Evolutionary conservation across 2,329 filamentous ascomycete species (phyloP), one percentile per base, ranked within the genome.

Genomic region (Cercospora sojina): DNA sequence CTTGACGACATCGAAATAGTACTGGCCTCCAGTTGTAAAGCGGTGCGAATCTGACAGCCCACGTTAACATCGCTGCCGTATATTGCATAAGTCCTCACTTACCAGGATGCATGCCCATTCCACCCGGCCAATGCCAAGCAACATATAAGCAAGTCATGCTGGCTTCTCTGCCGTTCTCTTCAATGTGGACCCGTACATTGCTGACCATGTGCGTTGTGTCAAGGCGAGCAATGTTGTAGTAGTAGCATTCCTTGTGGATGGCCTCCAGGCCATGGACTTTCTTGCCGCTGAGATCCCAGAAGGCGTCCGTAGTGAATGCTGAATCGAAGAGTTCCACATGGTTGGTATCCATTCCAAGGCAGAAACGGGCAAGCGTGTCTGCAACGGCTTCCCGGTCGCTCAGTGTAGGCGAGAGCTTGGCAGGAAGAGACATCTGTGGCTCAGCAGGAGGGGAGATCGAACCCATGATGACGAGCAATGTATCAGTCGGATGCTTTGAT

Each of bases 151-250:
- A 58, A 32, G 31, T 58, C 55, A 58, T 58, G 18, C 25, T 58
- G 5, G 55, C 55, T 20, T 47, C 41, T 10, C n/a, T 20, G 41
- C 41, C 41, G 3, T 20, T 47, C 41, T 47, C 41, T 9, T 43
- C n/a, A 7, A 47, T 47, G 18, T 47, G n/a, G n/a, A 47, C 41
- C 1, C 41, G 41, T 16, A 31, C 18, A 4, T 58, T 31, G 31
- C 55, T 77, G 57, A 74, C 63, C n/a, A 69, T 72, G 58, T 78
- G 77, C 13, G 75, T 78, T 20, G 75, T 77, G 60, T 77, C 76
- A 56, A 78, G 35, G 31, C 72, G 72, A 23, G 68, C 59, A 32
- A 77, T 68, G 20, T 47, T 27, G 51, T 67, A 68, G 43, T 64
- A 75, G n/a, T 43, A 43, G 43, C 59, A 62, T 6, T 59, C 41